These are phyloP conservation scores for Boletus fagicola DNA, from an alignment of 768 basidiomycete genomes.

Conservation along the genomic window DNA sequence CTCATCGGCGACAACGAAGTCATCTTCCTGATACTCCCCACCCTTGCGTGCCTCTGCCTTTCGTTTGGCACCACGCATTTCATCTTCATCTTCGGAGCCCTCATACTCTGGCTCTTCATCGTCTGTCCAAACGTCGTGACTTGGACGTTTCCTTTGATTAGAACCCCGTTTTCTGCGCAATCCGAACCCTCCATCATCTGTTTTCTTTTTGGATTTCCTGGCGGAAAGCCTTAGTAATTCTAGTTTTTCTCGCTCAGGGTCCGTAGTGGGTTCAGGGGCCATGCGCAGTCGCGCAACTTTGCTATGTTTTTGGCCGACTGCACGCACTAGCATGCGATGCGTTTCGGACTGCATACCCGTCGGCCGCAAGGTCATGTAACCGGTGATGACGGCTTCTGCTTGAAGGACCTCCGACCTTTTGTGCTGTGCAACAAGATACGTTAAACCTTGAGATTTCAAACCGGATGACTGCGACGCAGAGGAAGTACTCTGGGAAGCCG, in stretches of 20 bases:
- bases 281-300: slow-evolving; percentile 77
- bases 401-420: slow-evolving; percentile 85
- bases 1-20: slow-evolving; percentile 78
- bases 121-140: slow-evolving; percentile 60
- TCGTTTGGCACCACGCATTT: slow-evolving; percentile 41
- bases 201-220: slow-evolving; percentile 60
- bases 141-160: slow-evolving; percentile 39
- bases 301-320: slow-evolving; percentile 82
- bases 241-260: slow-evolving; percentile 71
- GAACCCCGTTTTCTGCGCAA: slow-evolving; percentile 47
- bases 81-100: slow-evolving; percentile 62
- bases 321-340: slow-evolving; percentile 83
- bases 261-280: slow-evolving; percentile 73
- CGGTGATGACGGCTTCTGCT: slow-evolving; percentile 78
- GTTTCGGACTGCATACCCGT: slow-evolving; percentile 90
- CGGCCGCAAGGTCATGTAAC: slow-evolving; percentile 80
- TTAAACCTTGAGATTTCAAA: slow-evolving; percentile 67
- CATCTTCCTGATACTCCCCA: slow-evolving; percentile 80
- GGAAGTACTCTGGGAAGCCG: slow-evolving; percentile 40
- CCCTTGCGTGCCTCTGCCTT: slow-evolving; percentile 49
- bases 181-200: slow-evolving; percentile 49
- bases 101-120: slow-evolving; percentile 63
- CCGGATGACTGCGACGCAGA: slow-evolving; percentile 38
- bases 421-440: slow-evolving; percentile 88
- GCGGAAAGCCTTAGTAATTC: slow-evolving; percentile 65